phyloP scores from a whole-genome alignment of 768 basidiomycete species.

The Chiua virens region DNA sequence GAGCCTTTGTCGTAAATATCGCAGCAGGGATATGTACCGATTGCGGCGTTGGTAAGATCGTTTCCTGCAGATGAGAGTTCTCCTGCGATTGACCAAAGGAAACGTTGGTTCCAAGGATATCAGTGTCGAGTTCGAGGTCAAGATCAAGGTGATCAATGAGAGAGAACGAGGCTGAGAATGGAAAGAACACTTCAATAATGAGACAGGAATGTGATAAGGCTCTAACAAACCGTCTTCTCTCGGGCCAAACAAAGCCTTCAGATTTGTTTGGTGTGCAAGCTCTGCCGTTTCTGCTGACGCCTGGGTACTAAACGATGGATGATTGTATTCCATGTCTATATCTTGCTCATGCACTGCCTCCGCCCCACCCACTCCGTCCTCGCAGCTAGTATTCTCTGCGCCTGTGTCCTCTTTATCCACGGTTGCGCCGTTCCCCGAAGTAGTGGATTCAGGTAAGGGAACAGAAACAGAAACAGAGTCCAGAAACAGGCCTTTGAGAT shows the following conservation, averaged over 20 bases:
- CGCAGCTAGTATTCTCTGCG: slow-evolving; percentile 6
- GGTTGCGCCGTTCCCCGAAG: not conserved
- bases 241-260: slow-evolving; percentile 77
- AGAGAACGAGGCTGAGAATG: too few relatives aligned
- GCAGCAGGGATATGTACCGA: not conserved
- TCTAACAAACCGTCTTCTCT: slow-evolving; percentile 36
- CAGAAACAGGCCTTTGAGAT: slow-evolving; percentile 69
- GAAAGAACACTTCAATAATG: too few relatives aligned
- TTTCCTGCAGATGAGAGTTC: too few relatives aligned
- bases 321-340: slow-evolving; percentile 13
- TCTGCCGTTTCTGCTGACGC: not conserved
- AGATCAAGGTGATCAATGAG: too few relatives aligned
- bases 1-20: slow-evolving; percentile 1
- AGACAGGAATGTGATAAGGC: too few relatives aligned
- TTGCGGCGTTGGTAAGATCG: too few relatives aligned
- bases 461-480: slow-evolving; percentile 39
- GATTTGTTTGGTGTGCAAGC: slow-evolving; percentile 30
- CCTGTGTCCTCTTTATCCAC: not conserved
- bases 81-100: too few relatives aligned
- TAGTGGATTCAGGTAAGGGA: not conserved
- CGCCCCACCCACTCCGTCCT: not conserved
- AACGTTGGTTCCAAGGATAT: too few relatives aligned
- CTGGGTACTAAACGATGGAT: not conserved
- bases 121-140: too few relatives aligned
- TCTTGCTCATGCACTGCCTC: slow-evolving; percentile 4